Evolutionary conservation across 202 grass and related monocot species (phyloP).

Genomic region (Panicum virgatum): DNA sequence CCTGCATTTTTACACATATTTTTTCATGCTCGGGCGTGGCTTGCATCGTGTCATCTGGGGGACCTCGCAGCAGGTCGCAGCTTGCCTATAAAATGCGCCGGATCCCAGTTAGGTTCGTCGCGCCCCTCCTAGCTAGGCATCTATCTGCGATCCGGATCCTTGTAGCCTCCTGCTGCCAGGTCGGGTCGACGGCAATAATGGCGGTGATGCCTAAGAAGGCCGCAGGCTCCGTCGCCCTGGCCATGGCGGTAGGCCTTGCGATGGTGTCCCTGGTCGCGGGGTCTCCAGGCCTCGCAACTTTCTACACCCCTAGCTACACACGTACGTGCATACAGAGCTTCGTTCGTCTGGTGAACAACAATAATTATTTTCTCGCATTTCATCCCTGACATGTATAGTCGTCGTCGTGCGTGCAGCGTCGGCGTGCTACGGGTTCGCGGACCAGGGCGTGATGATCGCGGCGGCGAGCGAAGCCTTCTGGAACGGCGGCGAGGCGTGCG

Average conservation of each 20-base stretch:
- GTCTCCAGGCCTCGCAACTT: neutral
- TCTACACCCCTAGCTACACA: slow-evolving; percentile 35
- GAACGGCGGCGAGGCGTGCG: slow-evolving; percentile 35
- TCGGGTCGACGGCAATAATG: neutral
- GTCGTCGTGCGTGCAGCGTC: slow-evolving; percentile 38
- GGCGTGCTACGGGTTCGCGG: slow-evolving; percentile 28
- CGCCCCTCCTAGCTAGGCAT: neutral
- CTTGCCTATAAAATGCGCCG: neutral
- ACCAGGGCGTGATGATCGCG: slow-evolving; percentile 43
- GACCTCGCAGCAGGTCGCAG: neutral
- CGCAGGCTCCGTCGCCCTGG: neutral
- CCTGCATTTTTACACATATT: too few species aligned
- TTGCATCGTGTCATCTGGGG: neutral
- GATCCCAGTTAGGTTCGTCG: slow-evolving; percentile 9
- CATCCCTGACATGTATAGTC: neutral
- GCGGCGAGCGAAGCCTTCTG: slow-evolving; percentile 41
- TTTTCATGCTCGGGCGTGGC: neutral
- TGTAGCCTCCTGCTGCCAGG: neutral
- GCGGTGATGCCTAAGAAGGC: neutral
- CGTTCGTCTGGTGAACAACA: too few species aligned
- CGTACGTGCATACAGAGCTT: neutral
- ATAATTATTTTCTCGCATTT: too few species aligned
- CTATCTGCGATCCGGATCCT: neutral
- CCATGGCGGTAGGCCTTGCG: neutral
- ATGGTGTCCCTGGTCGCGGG: slow-evolving; percentile 22